phyloP scores from a whole-genome alignment of 1,139 yeast species.

The Saccharomyces hybrid region DNA sequence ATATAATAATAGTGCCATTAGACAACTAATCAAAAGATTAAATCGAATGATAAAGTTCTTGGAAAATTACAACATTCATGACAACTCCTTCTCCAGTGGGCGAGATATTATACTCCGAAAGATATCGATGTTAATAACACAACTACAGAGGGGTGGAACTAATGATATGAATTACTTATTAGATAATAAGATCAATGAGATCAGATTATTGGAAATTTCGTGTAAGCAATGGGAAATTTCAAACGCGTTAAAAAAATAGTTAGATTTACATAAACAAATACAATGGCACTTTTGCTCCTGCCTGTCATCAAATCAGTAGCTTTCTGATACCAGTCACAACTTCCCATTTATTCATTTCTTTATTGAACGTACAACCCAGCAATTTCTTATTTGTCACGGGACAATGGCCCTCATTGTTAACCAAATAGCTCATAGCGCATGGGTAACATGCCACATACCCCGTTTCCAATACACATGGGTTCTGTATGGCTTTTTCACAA shows the following conservation, averaged over 20 bases:
- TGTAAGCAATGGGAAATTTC: conserved; percentile 28
- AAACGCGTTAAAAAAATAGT: conserved; percentile 1
- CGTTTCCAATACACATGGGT: conserved; percentile 85
- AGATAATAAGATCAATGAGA: conserved; percentile 23
- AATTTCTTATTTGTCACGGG: conserved; percentile 75
- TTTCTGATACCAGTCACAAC: conserved; percentile 60
- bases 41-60: conserved; percentile 20
- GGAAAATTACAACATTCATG: conserved; percentile 5
- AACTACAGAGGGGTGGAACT: conserved; percentile 16
- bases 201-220: conserved; percentile 16
- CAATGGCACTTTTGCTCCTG: not conserved
- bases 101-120: conserved; percentile 18
- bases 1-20: conserved; percentile 10
- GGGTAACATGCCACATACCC: conserved; percentile 88
- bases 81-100: not conserved
- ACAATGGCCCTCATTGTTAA: conserved; percentile 62
- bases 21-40: conserved; percentile 13
- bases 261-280: not conserved
- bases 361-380: conserved; percentile 64
- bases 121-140: conserved; percentile 18
- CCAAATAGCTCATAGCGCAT: conserved; percentile 65
- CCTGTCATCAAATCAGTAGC: conserved; percentile 41
- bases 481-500: conserved; percentile 58
- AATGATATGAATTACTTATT: conserved; percentile 23
- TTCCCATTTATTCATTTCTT: conserved; percentile 56